A percentile compares a stretch with the other conserved stretches of the same genome.
Conservation (phyloP, 2,329 filamentous ascomycete genomes). For the Exophiala spinifera region DNA sequence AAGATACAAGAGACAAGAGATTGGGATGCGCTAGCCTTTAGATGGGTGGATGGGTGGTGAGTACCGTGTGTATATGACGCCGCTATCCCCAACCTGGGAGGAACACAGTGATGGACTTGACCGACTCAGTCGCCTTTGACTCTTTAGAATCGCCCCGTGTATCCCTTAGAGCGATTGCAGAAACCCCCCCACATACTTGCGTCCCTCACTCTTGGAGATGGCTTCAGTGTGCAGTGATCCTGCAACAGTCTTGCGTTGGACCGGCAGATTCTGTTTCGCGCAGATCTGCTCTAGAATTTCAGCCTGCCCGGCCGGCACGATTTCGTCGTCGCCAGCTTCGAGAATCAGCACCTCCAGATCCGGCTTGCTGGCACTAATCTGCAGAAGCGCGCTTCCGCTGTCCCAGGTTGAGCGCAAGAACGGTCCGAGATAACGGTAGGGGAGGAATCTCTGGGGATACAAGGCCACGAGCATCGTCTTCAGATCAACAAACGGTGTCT, state of each 20-base stretch:
- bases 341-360: constrained; percentile 38
- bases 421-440: constrained; percentile 70
- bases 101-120: too few relatives aligned
- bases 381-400: constrained; percentile 40
- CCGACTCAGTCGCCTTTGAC: too few relatives aligned
- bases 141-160: too few relatives aligned
- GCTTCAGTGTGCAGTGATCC: constrained; percentile 53
- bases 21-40: too few relatives aligned
- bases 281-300: constrained; percentile 37
- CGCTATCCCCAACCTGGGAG: too few relatives aligned
- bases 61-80: too few relatives aligned
- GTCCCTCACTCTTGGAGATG: constrained; percentile 43
- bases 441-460: constrained; percentile 77
- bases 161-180: constrained; percentile 12
- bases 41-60: too few relatives aligned
- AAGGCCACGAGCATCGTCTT: constrained; percentile 67
- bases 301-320: constrained; percentile 41
- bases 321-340: constrained; percentile 43
- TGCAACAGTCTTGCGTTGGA: constrained; percentile 39
- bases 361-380: constrained; percentile 34
- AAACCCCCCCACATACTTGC: constrained; percentile 28
- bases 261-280: constrained; percentile 32
- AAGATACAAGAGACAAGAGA: too few relatives aligned
- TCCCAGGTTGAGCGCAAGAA: constrained; percentile 65
- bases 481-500: constrained; percentile 72